These are phyloP conservation scores for Hypoxylon sp. DNA, from an alignment of 2,329 filamentous ascomycete genomes.

Conservation along the genomic window DNA sequence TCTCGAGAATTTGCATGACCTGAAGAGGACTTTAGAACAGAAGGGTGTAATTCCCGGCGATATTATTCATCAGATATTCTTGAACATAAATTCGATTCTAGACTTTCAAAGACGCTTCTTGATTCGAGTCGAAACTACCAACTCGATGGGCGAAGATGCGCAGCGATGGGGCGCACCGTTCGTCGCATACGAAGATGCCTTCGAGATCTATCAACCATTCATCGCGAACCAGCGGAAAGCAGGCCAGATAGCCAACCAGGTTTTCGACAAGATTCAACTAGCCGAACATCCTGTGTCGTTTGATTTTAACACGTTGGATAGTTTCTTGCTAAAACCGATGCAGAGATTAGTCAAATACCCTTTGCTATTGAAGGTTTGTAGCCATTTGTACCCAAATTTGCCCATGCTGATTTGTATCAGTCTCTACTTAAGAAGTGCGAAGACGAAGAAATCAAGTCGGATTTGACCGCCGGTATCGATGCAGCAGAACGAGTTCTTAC, in stretches of 20 bases:
- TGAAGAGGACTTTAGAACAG: slow-evolving; percentile 92
- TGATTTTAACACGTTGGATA: slow-evolving; percentile 88
- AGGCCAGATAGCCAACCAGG: slow-evolving; percentile 83
- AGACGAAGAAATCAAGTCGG: slow-evolving; percentile 77
- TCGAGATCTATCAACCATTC: slow-evolving; percentile 95
- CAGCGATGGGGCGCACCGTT: slow-evolving; percentile 99
- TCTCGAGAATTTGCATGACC: slow-evolving; percentile 90
- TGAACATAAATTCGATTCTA: slow-evolving; percentile 94
- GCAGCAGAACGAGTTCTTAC: slow-evolving; percentile 86
- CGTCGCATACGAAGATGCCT: slow-evolving; percentile 84
- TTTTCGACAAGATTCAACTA: slow-evolving; percentile 87
- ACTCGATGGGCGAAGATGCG: slow-evolving; percentile 79
- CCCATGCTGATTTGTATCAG: slow-evolving; percentile 62
- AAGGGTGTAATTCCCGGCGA: slow-evolving; percentile 91
- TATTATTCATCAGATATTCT: slow-evolving; percentile 92
- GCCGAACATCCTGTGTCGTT: slow-evolving; percentile 86
- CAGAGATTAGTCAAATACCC: slow-evolving; percentile 96
- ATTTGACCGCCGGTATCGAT: slow-evolving; percentile 83
- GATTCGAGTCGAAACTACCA: slow-evolving; percentile 95
- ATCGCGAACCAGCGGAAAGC: slow-evolving; percentile 97
- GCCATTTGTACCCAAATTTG: neutral
- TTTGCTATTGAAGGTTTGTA: slow-evolving; percentile 82
- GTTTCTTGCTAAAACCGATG: slow-evolving; percentile 96
- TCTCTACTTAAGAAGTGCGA: slow-evolving; percentile 87
- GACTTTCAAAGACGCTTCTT: slow-evolving; percentile 96